These are phyloP conservation scores for Teunomyces aglyptinius DNA, from an alignment of 805 yeast species.

Conservation along the genomic window DNA sequence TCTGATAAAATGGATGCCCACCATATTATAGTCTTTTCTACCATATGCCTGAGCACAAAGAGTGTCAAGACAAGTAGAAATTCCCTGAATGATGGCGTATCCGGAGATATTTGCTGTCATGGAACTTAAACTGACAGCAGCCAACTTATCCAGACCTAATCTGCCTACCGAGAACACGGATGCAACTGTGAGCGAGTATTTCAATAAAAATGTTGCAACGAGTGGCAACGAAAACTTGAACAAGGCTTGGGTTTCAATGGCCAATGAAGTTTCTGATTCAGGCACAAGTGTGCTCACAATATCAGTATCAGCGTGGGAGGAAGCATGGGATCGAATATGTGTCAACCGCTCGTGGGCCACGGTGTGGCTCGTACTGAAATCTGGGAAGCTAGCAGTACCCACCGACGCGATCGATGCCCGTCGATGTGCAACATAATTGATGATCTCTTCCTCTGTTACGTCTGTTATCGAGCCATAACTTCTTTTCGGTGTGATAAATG, in stretches of 20 bases:
- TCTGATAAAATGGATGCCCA: slow-evolving; percentile 67
- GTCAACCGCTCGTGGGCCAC: slow-evolving; percentile 14
- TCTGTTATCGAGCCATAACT: slow-evolving; percentile 7
- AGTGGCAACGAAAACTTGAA: slow-evolving; percentile 52
- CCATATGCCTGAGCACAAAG: slow-evolving; percentile 79
- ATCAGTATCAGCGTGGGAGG: slow-evolving; percentile 18
- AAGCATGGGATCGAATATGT: slow-evolving; percentile 13
- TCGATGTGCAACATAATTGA: slow-evolving; percentile 38
- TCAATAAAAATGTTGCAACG: slow-evolving; percentile 64
- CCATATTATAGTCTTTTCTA: slow-evolving; percentile 58
- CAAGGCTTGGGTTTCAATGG: slow-evolving; percentile 40
- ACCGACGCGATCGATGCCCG: slow-evolving; percentile 37
- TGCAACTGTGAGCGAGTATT: slow-evolving; percentile 72
- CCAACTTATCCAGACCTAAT: slow-evolving; percentile 67
- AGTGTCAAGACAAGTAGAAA: slow-evolving; percentile 77
- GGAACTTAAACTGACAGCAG: slow-evolving; percentile 71
- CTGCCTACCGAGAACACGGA: slow-evolving; percentile 77
- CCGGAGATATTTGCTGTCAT: slow-evolving; percentile 81
- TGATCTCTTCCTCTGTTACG: slow-evolving; percentile 35
- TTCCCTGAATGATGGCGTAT: slow-evolving; percentile 71
- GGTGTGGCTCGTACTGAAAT: slow-evolving; percentile 6
- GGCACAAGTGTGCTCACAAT: slow-evolving; percentile 27
- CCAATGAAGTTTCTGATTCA: slow-evolving; percentile 44
- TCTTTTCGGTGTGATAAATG: slow-evolving; percentile 9
- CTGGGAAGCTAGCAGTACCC: slow-evolving; percentile 3